Percentiles rank a stretch among this genome's conserved stretches.
These are phyloP conservation scores for Solanum pinnatisectum DNA, from an alignment of 257 asterid genomes.

Conservation along the genomic window DNA sequence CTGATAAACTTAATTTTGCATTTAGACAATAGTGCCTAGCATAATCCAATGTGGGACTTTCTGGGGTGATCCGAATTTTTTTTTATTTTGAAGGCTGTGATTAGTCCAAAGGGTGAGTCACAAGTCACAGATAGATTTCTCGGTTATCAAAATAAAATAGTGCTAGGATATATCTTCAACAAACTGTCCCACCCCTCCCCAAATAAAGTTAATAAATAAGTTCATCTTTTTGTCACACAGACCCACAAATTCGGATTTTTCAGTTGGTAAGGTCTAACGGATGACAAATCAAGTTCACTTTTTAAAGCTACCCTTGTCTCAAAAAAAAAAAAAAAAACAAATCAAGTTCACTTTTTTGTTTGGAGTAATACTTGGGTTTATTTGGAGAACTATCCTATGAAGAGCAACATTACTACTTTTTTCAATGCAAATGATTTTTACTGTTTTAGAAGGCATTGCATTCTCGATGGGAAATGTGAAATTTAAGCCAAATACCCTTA, in stretches of 20 bases:
- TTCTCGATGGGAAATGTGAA: background rate
- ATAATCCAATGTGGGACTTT: too few species aligned
- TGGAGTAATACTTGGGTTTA: background rate
- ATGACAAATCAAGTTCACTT: background rate
- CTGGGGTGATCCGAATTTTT: too few species aligned
- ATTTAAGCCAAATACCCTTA: background rate
- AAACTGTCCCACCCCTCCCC: background rate
- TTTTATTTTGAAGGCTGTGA: too few species aligned
- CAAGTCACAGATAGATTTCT: too few species aligned
- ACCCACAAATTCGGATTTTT: background rate
- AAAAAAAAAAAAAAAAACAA: too few species aligned
- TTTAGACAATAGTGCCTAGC: background rate
- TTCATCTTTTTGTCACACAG: background rate
- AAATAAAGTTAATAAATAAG: background rate
- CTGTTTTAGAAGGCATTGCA: background rate
- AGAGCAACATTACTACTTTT: background rate
- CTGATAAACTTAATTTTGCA: background rate
- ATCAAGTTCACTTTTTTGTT: background rate
- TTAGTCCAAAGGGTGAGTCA: too few species aligned
- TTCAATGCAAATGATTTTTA: background rate
- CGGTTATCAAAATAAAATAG: too few species aligned
- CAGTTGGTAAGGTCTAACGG: background rate
- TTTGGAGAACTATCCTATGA: background rate
- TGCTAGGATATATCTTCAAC: background rate
- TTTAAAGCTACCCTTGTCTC: background rate